phyloP scores from a whole-genome alignment of 495 filamentous ascomycete genomes.

The Penicillium simplicissimum region DNA sequence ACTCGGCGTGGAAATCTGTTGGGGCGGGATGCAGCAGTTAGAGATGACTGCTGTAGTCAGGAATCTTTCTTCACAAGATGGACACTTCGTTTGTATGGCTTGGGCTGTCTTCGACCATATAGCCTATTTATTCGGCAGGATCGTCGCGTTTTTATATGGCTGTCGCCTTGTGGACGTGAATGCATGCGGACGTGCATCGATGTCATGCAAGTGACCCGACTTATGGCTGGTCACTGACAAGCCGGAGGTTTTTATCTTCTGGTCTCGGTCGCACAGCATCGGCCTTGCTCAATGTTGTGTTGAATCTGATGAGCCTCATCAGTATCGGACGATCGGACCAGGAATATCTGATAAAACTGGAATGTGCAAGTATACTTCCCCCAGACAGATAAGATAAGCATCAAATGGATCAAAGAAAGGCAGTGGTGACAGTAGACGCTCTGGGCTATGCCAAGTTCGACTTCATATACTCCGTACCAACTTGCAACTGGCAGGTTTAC shows the following conservation, averaged over 20 bases:
- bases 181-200: not conserved
- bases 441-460: too few species aligned
- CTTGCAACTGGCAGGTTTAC: too few species aligned
- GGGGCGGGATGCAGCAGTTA: not conserved
- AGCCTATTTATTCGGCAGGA: not conserved
- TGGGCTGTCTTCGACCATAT: not conserved
- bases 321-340: too few species aligned
- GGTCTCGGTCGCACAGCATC: not conserved
- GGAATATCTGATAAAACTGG: too few species aligned
- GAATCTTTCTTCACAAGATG: not conserved
- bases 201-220: not conserved
- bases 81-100: not conserved
- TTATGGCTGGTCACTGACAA: not conserved
- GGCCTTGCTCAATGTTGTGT: not conserved
- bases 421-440: too few species aligned
- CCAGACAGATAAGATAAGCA: too few species aligned
- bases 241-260: not conserved
- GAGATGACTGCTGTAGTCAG: too few species aligned
- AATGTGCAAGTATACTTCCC: too few species aligned
- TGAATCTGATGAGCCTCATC: not conserved
- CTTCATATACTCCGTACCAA: too few species aligned
- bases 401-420: too few species aligned
- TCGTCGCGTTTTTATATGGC: not conserved
- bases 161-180: not conserved
- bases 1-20: not conserved